These are phyloP conservation scores for Daphne laureola DNA, from an alignment of 441 rosid genomes.

Conservation along the genomic window DNA sequence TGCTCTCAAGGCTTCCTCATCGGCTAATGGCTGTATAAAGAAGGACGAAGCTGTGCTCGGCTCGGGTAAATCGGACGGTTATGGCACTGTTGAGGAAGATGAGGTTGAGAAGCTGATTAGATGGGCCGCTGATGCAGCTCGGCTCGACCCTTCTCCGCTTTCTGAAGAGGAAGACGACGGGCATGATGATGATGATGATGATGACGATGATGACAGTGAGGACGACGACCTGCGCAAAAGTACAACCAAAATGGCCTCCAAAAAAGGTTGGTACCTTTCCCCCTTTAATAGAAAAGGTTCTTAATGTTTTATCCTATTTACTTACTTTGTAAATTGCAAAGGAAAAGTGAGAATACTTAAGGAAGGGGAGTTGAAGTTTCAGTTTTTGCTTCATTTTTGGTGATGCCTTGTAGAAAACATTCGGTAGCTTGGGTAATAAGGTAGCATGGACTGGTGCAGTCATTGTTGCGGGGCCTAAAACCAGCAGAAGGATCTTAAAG, in stretches of 20 bases:
- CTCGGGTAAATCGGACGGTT: constrained; percentile 4
- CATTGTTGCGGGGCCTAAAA: too few species aligned
- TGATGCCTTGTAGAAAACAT: too few species aligned
- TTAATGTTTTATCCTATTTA: too few species aligned
- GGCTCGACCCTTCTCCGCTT: constrained; percentile 75
- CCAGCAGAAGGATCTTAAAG: too few species aligned
- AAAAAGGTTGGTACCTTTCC: not conserved
- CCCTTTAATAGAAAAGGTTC: too few species aligned
- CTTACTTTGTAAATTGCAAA: too few species aligned
- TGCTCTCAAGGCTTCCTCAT: constrained; percentile 42
- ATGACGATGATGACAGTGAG: constrained; percentile 8
- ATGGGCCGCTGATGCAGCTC: constrained; percentile 83
- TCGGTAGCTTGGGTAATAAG: too few species aligned
- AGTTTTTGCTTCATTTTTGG: too few species aligned
- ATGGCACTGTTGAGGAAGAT: constrained; percentile 33
- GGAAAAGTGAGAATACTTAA: too few species aligned
- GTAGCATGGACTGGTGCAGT: too few species aligned
- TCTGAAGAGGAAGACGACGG: constrained; percentile 43
- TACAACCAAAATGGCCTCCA: constrained; percentile 6
- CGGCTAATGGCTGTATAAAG: constrained; percentile 1
- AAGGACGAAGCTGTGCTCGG: constrained; percentile 1
- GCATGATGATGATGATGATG: constrained; percentile 15
- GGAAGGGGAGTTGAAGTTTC: too few species aligned
- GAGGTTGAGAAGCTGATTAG: constrained; percentile 70
- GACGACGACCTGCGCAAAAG: constrained; percentile 8